These are phyloP conservation scores for Lumnitzera littorea DNA, from an alignment of 345 rosid species.

Conservation along the genomic window DNA sequence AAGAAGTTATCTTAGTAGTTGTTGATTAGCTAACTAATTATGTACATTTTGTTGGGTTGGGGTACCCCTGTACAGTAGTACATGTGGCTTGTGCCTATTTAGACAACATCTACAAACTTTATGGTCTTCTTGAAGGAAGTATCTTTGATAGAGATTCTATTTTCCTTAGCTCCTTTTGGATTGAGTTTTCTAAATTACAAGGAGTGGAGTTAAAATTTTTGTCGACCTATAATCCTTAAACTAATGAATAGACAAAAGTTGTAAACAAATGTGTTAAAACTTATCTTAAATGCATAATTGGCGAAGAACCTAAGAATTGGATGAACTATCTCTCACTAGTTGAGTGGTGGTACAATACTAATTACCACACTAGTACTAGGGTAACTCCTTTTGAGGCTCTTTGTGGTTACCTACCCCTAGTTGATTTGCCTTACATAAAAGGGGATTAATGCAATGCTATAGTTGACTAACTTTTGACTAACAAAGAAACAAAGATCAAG, in stretches of 20 bases:
- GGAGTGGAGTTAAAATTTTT: neutral
- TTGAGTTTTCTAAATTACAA: neutral
- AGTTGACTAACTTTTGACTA: neutral
- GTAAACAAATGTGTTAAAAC: neutral
- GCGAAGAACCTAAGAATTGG: neutral
- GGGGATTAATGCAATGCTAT: neutral
- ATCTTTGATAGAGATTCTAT: neutral
- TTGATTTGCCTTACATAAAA: slow-evolving; percentile 1
- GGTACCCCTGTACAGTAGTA: neutral
- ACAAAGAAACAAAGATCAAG: neutral
- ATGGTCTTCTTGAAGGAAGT: neutral
- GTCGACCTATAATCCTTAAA: neutral
- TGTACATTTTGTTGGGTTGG: neutral
- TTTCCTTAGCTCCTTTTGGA: neutral
- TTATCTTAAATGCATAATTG: neutral
- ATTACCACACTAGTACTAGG: neutral
- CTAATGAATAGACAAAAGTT: neutral
- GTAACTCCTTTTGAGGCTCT: slow-evolving; percentile 3
- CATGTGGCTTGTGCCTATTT: neutral
- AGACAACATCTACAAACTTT: neutral
- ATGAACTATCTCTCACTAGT: neutral
- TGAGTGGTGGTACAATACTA: too few relatives aligned
- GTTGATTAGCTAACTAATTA: neutral
- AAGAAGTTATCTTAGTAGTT: neutral
- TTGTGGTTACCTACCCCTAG: neutral